These are phyloP conservation scores for Candida insectorum DNA, from an alignment of 805 yeast species.

Conservation along the genomic window DNA sequence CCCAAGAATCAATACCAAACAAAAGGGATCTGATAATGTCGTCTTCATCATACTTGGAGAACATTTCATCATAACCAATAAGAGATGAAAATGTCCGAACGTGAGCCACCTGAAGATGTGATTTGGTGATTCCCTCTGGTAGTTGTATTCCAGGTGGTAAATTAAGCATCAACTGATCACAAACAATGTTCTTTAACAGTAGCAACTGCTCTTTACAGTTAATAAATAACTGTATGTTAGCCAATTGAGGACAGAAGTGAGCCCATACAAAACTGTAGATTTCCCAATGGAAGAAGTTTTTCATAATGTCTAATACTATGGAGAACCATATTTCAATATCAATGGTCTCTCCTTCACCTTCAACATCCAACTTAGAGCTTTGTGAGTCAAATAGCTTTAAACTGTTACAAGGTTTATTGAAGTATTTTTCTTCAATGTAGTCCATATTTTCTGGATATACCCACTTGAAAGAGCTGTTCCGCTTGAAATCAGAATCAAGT, in stretches of 20 bases:
- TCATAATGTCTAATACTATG: slow-evolving; percentile 47
- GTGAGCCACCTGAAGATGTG: slow-evolving; percentile 64
- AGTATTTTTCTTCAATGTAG: slow-evolving; percentile 44
- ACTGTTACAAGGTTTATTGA: slow-evolving; percentile 37
- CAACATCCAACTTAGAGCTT: slow-evolving; percentile 16
- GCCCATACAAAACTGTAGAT: slow-evolving; percentile 62
- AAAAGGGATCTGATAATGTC: slow-evolving; percentile 58
- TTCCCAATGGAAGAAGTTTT: slow-evolving; percentile 64
- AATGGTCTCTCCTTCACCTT: slow-evolving; percentile 18
- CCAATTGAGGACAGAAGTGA: slow-evolving; percentile 67
- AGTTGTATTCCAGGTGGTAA: slow-evolving; percentile 41
- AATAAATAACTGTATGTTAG: slow-evolving; percentile 53
- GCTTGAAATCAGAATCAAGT: slow-evolving; percentile 21
- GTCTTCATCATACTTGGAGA: slow-evolving; percentile 59
- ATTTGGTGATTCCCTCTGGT: slow-evolving; percentile 45
- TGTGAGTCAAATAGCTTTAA: slow-evolving; percentile 17
- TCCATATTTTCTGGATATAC: slow-evolving; percentile 54
- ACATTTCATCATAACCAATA: slow-evolving; percentile 54
- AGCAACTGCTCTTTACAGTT: slow-evolving; percentile 33
- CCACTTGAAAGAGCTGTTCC: slow-evolving; percentile 41
- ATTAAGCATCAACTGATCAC: slow-evolving; percentile 56
- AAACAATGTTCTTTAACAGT: slow-evolving; percentile 43
- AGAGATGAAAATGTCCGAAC: slow-evolving; percentile 62
- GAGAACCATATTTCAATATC: slow-evolving; percentile 53
- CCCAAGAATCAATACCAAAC: slow-evolving; percentile 68